A percentile compares a stretch with the other conserved stretches of the same genome.
These are phyloP conservation scores for Aspergillus kassunensis DNA, from an alignment of 495 filamentous ascomycete genomes.

Conservation along the genomic window DNA sequence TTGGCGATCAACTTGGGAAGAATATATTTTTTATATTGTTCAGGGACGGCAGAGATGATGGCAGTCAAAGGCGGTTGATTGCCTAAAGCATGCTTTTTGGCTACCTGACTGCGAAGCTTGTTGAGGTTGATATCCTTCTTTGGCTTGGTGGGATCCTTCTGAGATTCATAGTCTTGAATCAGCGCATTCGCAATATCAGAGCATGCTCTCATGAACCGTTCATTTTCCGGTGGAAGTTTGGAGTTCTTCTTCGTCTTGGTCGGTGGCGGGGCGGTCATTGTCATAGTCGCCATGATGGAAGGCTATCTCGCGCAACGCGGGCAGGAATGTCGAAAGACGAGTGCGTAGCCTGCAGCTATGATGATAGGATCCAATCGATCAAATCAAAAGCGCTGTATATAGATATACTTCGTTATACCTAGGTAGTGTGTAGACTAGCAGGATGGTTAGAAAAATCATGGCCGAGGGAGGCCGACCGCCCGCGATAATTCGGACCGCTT, in stretches of 20 bases:
- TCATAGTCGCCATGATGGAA: constrained; percentile 56
- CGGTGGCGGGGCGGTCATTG: constrained; percentile 53
- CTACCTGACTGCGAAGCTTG: constrained; percentile 75
- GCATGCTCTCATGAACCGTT: constrained; percentile 88
- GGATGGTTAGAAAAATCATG: constrained; percentile 19
- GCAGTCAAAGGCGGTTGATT: constrained; percentile 88
- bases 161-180: constrained; percentile 85
- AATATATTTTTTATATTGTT: constrained; percentile 99
- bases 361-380: too few species aligned
- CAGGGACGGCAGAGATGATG: constrained; percentile 94
- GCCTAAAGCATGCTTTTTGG: constrained; percentile 84
- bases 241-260: constrained; percentile 60
- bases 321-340: background rate
- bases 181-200: constrained; percentile 90
- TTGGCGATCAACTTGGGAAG: constrained; percentile 93
- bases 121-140: constrained; percentile 92
- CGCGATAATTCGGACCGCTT: constrained; percentile 37
- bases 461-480: constrained; percentile 32
- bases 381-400: too few species aligned
- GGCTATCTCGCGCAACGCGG: background rate
- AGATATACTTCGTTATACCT: too few species aligned
- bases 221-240: constrained; percentile 83
- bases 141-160: constrained; percentile 63
- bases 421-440: constrained; percentile 10
- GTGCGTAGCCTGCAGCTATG: background rate